Conservation (phyloP, 2,329 filamentous ascomycete species). For the Pyrenophora teres region DNA sequence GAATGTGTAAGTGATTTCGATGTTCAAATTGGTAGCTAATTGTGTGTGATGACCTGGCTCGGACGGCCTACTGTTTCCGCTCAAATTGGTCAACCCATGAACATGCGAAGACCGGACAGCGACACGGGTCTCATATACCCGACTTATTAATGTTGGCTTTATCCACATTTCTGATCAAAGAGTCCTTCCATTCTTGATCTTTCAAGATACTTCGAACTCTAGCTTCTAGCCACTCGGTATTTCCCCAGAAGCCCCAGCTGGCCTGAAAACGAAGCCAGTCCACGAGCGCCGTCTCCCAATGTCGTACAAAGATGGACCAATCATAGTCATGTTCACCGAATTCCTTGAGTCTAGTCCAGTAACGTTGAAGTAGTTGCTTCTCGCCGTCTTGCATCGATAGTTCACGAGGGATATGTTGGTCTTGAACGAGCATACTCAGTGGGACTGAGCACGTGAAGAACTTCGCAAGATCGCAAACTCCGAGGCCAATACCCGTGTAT, state of each 20-base stretch:
- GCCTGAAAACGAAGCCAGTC: constrained; percentile 63
- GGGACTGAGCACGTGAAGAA: constrained; percentile 70
- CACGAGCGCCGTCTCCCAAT: constrained; percentile 70
- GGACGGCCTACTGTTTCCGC: no score
- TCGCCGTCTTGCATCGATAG: constrained; percentile 60
- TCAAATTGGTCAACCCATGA: no score
- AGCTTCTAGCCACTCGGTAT: constrained; percentile 44
- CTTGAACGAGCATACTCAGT: constrained; percentile 54
- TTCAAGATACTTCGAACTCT: constrained; percentile 35
- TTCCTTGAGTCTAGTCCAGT: constrained; percentile 49
- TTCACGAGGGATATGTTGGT: constrained; percentile 41
- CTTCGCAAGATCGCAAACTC: constrained; percentile 69
- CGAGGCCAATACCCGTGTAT: constrained; percentile 67
- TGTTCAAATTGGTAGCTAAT: no score
- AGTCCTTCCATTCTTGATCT: constrained; percentile 27
- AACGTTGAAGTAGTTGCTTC: constrained; percentile 56
- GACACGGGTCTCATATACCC: neutral
- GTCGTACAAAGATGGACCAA: constrained; percentile 60
- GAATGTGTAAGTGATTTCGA: no score
- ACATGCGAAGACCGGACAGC: no score
- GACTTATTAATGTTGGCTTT: constrained; percentile 1
- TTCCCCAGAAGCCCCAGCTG: constrained; percentile 47
- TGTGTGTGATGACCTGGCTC: no score
- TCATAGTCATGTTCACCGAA: constrained; percentile 52
- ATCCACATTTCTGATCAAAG: constrained; percentile 17